Evolutionary conservation across 495 filamentous ascomycete species (phyloP).

Genomic region (Chaetomium fimeti): DNA sequence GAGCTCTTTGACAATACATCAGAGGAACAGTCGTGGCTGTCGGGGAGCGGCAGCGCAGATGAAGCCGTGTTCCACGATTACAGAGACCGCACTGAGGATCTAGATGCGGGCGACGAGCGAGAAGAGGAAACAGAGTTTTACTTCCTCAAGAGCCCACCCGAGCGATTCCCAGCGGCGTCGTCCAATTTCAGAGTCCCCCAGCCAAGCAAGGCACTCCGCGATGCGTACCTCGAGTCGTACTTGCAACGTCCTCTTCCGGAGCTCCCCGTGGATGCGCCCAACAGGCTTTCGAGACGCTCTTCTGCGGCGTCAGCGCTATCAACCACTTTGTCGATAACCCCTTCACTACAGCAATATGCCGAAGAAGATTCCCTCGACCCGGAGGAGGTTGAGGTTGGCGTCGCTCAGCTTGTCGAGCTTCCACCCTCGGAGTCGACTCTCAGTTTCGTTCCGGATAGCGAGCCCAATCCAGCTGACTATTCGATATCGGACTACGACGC

Average conservation of each 20-base stretch:
- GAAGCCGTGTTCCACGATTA: conserved; percentile 24
- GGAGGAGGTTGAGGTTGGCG: conserved; percentile 37
- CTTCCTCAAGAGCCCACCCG: conserved; percentile 36
- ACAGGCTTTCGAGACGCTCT: conserved; percentile 14
- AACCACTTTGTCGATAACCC: conserved; percentile 38
- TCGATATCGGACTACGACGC: conserved; percentile 40
- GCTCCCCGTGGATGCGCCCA: conserved; percentile 30
- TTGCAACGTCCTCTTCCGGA: conserved; percentile 48
- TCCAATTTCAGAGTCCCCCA: conserved; percentile 20
- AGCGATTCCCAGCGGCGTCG: conserved; percentile 23
- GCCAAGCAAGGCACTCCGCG: conserved; percentile 29
- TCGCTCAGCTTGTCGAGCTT: conserved; percentile 33
- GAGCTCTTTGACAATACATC: background rate
- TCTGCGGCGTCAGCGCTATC: conserved; percentile 30
- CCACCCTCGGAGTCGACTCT: background rate
- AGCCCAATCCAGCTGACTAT: conserved; percentile 20
- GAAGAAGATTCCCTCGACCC: conserved; percentile 43
- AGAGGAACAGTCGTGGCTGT: background rate
- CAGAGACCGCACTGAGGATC: background rate
- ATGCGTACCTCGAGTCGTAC: conserved; percentile 30
- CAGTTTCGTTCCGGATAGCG: background rate
- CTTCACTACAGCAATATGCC: conserved; percentile 42
- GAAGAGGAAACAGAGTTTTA: conserved; percentile 12
- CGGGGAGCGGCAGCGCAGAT: conserved; percentile 11
- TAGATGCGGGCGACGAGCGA: background rate